These are phyloP conservation scores for Sporobolomyces roseus DNA, from an alignment of 768 basidiomycete genomes.

Conservation along the genomic window DNA sequence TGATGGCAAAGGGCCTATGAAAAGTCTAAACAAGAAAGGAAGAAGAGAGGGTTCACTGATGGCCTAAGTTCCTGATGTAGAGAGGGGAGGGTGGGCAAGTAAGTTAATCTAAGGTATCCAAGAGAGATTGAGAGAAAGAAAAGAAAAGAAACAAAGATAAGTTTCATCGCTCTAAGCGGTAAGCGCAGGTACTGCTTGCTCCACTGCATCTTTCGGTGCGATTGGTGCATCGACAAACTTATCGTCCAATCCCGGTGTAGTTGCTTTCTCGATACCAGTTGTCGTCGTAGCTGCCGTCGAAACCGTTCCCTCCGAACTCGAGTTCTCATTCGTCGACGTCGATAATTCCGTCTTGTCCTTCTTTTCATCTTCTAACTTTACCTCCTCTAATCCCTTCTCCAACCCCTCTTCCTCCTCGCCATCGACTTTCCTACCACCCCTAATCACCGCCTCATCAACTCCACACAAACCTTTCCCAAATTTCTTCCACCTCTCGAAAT, in stretches of 20 bases:
- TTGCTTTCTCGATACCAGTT: not conserved
- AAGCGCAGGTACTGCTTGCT: conserved; percentile 6
- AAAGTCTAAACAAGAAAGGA: too few species aligned
- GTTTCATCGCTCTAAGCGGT: not conserved
- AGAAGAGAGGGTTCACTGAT: too few species aligned
- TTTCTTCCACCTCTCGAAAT: conserved; percentile 63
- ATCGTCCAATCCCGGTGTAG: conserved; percentile 19
- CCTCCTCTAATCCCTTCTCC: not conserved
- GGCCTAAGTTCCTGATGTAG: too few species aligned
- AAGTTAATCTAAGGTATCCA: too few species aligned
- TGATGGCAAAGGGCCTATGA: too few species aligned
- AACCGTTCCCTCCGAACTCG: too few species aligned
- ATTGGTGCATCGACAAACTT: conserved; percentile 36
- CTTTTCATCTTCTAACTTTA: not conserved
- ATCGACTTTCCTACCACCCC: conserved; percentile 47
- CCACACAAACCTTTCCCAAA: conserved; percentile 65
- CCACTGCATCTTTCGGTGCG: conserved; percentile 13
- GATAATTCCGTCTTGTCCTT: too few species aligned
- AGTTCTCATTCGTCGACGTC: too few species aligned
- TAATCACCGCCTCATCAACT: conserved; percentile 74
- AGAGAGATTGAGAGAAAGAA: too few species aligned
- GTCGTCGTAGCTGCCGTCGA: not conserved
- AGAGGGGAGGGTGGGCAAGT: too few species aligned
- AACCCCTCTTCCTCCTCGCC: conserved; percentile 2
- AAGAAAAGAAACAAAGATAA: too few species aligned